Base-by-base conservation (phyloP, 768 basidiomycete genomes). In the Trametes coccinea region DNA sequence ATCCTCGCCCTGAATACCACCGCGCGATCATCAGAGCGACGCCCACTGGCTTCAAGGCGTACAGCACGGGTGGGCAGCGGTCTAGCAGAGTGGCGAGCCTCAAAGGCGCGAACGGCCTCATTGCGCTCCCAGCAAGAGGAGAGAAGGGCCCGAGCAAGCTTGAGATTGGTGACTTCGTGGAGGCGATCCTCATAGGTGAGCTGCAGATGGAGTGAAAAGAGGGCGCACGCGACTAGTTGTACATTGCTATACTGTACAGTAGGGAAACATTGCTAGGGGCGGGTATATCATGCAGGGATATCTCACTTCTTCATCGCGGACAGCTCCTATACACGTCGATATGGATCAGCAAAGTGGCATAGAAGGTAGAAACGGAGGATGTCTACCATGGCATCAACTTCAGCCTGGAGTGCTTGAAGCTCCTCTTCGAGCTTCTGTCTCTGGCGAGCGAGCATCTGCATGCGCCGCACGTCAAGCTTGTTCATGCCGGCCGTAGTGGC, bases 21-120 rank as follows among this genome's bases (percentile, higher is more conserved):
- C 87, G 93, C 5, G 92, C 88, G 3, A 66, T 84, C 14, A 78
- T 95, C 41, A 74, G 75, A n/a, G 75, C 79, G 1, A 63, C 66
- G 0, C 56, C 61, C 0, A 77, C 75, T 31, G 81, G 81, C 7
- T 76, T 92, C 56, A 79, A 78, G 57, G 93, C 92, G 2, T 83
- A 79, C 65, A 93, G 88, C 56, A 95, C 93, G 0, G 93, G 94
- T 27, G 91, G 92, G 0, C 94, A 96, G 71, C 79, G 93, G 5
- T 93, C 92, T 16, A 92, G 89, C 68, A 79, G 91, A 27, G 87
- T 89, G 4, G 88, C 88, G 11, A 94, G 92, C 66, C 68, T 96
- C 51, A 86, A 82, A 44, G 88, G 88, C 2, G 92, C 92, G 14
- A 94, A 95, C 71, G 93, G 86, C 2, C 75, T 95, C 45, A 84